A percentile compares a stretch with the other conserved stretches of the same genome.
phyloP scores from a whole-genome alignment of 139 green algal species.

The Auxenochlorella protothecoides region DNA sequence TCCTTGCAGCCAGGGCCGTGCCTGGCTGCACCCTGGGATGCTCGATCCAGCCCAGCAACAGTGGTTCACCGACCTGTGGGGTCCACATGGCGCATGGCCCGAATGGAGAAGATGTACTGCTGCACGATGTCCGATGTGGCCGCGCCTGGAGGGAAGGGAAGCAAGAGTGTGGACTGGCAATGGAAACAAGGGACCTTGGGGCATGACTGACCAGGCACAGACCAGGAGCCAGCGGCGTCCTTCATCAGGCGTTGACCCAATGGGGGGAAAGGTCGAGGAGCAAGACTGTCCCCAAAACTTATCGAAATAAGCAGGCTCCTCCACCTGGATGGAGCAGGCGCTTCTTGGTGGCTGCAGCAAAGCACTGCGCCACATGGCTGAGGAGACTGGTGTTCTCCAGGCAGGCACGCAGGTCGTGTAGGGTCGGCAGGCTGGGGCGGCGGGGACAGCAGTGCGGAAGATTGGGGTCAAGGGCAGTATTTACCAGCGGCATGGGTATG shows the following conservation, averaged over 20 bases:
- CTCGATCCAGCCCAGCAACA: too few relatives aligned
- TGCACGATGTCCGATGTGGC: conserved; percentile 80
- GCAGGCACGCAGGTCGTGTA: conserved; percentile 61
- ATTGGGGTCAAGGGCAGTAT: too few relatives aligned
- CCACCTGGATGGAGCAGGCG: conserved; percentile 62
- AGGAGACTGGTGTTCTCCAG: conserved; percentile 59
- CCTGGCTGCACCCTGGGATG: too few relatives aligned
- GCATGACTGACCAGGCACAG: background rate
- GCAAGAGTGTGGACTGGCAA: background rate
- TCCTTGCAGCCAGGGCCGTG: too few relatives aligned
- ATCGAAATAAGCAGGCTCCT: background rate
- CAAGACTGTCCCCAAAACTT: background rate
- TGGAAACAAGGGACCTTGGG: background rate
- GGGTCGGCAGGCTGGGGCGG: conserved; percentile 32
- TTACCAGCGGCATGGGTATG: too few relatives aligned
- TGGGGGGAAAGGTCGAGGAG: background rate
- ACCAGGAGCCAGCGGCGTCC: background rate
- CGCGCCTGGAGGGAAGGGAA: conserved; percentile 49
- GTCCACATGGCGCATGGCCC: conserved; percentile 46
- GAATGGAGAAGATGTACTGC: conserved; percentile 81
- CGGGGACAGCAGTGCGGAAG: background rate
- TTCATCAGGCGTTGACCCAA: too few relatives aligned
- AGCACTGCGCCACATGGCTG: conserved; percentile 19
- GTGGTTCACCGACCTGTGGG: conserved; percentile 1
- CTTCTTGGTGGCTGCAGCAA: conserved; percentile 18